Evolutionary conservation across 2,329 filamentous ascomycete genomes (phyloP), one percentile per base, ranked within the genome.

Genomic region (Pyricularia grisea): DNA sequence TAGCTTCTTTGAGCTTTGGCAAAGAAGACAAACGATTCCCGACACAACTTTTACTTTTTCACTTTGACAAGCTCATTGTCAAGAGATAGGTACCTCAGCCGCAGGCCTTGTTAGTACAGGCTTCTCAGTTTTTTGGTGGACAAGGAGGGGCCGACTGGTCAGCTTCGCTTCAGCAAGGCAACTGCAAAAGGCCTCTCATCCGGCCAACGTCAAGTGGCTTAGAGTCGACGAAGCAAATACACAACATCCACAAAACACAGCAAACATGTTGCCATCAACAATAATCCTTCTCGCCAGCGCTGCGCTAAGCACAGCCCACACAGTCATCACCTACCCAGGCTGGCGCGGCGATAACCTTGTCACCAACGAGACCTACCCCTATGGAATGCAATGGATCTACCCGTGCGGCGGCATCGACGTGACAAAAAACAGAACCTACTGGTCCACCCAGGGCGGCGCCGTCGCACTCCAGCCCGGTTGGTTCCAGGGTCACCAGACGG

Each of bases 371-470:
- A 88, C 86, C 0, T 95, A 88, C 74, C 93, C 93, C 1, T 97
- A 92, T 73, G 94, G 93, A 80, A 94, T 95, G 92, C 91, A 97
- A 82, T 97, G 93, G 93, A 88, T 90, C 78, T 97, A 97, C 82
- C 93, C 94, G 79, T 97, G 94, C 77, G 95, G 95, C 70, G 95
- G 95, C 71, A 88, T 94, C 82, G 83, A 84, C 65, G 86, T 87
- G 55, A 91, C 92, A 0, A 84, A 80, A 64, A 98, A 99, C 81
- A 89, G 94, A 71, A 97, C 95, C 17, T 92, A 90, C 81, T 98
- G 95, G 95, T 94, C 95, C 20, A 85, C 93, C 67, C 87, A 81
- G 33, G 95, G 95, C 73, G 95, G 95, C 71, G 93, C 93, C n/a
- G 76, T 99, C 71, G 87, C 93, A 67, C 85, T 97, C 75, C 94